Evolutionary conservation across 345 rosid species (phyloP).

Genomic region (Camelina sativa): DNA sequence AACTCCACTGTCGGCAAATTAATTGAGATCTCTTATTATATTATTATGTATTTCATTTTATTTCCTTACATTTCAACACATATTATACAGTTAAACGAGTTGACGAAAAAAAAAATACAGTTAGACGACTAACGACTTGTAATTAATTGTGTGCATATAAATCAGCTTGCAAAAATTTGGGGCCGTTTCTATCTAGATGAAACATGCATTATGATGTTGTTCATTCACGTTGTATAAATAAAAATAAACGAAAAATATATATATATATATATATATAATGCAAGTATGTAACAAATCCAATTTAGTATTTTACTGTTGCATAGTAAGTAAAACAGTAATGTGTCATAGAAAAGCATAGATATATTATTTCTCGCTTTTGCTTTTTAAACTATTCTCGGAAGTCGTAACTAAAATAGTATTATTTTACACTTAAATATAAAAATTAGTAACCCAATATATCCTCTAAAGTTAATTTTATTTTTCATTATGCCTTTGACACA

Average conservation of each 20-base stretch:
- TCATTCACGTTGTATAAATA: neutral
- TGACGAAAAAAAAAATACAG: too few relatives aligned
- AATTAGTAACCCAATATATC: neutral
- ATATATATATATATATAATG: too few relatives aligned
- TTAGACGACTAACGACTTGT: neutral
- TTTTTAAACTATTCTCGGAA: neutral
- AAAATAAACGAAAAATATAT: too few relatives aligned
- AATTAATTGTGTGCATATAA: neutral
- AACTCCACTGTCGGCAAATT: slow-evolving; percentile 36
- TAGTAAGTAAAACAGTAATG: slow-evolving; percentile 29
- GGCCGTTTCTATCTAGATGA: neutral
- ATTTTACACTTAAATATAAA: neutral
- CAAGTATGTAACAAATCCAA: neutral
- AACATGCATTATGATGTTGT: neutral
- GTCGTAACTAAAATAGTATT: neutral
- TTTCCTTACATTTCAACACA: neutral
- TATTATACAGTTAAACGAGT: neutral
- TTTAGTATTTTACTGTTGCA: slow-evolving; percentile 28
- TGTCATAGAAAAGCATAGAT: slow-evolving; percentile 7
- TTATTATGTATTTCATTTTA: slow-evolving; percentile 1
- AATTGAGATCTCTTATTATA: slow-evolving; percentile 4
- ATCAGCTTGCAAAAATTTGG: too few relatives aligned
- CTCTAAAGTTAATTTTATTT: neutral
- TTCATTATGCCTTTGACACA: neutral
- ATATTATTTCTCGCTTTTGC: slow-evolving; percentile 6